Conservation (phyloP, 164 flowering plant genomes). For the Sedum album region DNA sequence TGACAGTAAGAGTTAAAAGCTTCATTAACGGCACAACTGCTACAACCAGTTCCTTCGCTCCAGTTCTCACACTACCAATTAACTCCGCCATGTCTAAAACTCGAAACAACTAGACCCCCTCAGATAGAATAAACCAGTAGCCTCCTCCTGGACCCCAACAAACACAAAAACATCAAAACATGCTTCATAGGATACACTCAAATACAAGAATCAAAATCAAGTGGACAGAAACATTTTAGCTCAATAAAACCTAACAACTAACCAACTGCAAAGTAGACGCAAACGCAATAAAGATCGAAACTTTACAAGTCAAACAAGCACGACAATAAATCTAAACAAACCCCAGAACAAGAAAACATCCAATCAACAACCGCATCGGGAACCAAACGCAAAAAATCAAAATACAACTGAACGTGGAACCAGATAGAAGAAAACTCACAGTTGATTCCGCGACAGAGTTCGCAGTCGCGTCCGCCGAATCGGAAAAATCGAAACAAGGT, state of each 20-base stretch:
- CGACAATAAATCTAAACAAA: not conserved
- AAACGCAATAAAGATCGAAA: not conserved
- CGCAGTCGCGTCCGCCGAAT: not conserved
- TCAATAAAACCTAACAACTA: not conserved
- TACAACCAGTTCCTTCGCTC: slow-evolving; percentile 24
- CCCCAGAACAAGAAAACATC: not conserved
- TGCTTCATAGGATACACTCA: too few species aligned
- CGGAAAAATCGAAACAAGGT: not conserved
- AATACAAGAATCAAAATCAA: not conserved
- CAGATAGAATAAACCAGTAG: not conserved
- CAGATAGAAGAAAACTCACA: not conserved
- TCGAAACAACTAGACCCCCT: not conserved
- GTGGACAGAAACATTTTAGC: not conserved
- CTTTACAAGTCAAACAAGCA: not conserved
- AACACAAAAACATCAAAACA: not conserved
- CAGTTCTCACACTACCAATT: slow-evolving; percentile 15
- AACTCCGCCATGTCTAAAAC: not conserved
- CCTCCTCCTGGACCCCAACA: not conserved
- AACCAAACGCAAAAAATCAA: not conserved
- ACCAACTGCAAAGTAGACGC: not conserved
- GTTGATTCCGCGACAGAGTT: not conserved
- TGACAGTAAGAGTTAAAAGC: not conserved
- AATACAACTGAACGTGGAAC: not conserved
- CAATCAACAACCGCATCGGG: not conserved
- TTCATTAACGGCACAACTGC: slow-evolving; percentile 22